Evolutionary conservation across 2,329 filamentous ascomycete species (phyloP).

Genomic region (Cylindrodendrum hubeiense): DNA sequence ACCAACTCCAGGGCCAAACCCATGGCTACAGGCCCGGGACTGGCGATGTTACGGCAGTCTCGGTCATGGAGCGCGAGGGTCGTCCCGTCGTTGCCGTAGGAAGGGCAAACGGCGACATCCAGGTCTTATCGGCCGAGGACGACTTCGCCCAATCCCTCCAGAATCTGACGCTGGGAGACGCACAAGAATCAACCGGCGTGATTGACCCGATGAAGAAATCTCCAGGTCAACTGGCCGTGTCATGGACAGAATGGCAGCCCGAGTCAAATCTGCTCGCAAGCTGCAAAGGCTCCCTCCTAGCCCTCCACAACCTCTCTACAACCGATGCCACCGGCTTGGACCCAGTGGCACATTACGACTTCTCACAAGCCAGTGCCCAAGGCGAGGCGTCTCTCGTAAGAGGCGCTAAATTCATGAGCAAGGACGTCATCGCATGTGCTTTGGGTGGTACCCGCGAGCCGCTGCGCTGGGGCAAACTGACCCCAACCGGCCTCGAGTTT

Average conservation of each 20-base stretch:
- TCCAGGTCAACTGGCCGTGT: conserved; percentile 47
- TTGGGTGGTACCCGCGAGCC: conserved; percentile 57
- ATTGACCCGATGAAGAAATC: conserved; percentile 41
- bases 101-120: conserved; percentile 63
- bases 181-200: conserved; percentile 10
- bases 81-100: conserved; percentile 57
- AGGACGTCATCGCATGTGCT: conserved; percentile 59
- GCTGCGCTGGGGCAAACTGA: conserved; percentile 60
- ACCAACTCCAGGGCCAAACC: conserved; percentile 52
- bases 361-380: conserved; percentile 31
- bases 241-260: conserved; percentile 50
- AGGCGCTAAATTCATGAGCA: conserved; percentile 59
- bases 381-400: conserved; percentile 45
- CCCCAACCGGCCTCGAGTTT: conserved; percentile 58
- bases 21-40: conserved; percentile 57
- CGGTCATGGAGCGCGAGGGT: conserved; percentile 53
- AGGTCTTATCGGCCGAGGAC: conserved; percentile 55
- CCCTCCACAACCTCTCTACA: conserved; percentile 44
- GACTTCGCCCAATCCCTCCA: conserved; percentile 44
- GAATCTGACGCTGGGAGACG: conserved; percentile 34
- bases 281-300: conserved; percentile 47
- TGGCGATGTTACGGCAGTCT: conserved; percentile 64
- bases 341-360: conserved; percentile 43
- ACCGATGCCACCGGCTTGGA: conserved; percentile 12
- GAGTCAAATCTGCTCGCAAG: conserved; percentile 46